Evolutionary conservation across 495 filamentous ascomycete genomes (phyloP).

Genomic region (Bryoglossum gracile): DNA sequence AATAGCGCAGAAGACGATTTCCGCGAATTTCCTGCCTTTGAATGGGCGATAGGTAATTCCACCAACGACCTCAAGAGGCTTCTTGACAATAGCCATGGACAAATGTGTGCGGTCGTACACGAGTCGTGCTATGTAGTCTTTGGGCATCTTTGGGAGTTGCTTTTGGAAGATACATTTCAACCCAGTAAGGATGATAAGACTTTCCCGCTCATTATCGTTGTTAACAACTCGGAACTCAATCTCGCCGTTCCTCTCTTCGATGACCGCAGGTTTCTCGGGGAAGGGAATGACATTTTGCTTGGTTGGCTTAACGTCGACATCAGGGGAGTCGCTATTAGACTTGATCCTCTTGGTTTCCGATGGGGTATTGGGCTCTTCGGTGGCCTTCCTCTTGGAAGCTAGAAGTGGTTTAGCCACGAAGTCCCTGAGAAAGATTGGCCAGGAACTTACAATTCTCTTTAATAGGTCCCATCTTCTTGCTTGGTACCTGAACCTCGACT

Average conservation of each 20-base stretch:
- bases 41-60: conserved; percentile 98
- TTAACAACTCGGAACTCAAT: conserved; percentile 98
- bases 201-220: conserved; percentile 83
- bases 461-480: conserved; percentile 21
- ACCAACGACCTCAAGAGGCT: conserved; percentile 87
- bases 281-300: conserved; percentile 13
- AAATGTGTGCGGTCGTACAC: conserved; percentile 96
- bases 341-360: conserved; percentile 58
- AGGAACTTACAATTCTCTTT: conserved; percentile 20
- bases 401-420: conserved; percentile 5
- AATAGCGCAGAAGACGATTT: conserved; percentile 98
- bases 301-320: conserved; percentile 38
- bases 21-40: conserved; percentile 85
- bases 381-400: conserved; percentile 74
- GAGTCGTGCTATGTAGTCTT: conserved; percentile 94
- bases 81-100: conserved; percentile 95
- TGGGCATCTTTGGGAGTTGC: conserved; percentile 97
- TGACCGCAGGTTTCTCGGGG: conserved; percentile 59
- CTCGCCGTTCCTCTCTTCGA: conserved; percentile 90
- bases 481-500: too few relatives aligned
- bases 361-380: conserved; percentile 57
- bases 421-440: conserved; percentile 1
- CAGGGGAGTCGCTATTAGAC: conserved; percentile 45
- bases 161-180: conserved; percentile 99
- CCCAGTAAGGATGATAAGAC: conserved; percentile 88